These are phyloP conservation scores for Glebionis coronaria DNA, from an alignment of 129 eudicot species.

Conservation along the genomic window DNA sequence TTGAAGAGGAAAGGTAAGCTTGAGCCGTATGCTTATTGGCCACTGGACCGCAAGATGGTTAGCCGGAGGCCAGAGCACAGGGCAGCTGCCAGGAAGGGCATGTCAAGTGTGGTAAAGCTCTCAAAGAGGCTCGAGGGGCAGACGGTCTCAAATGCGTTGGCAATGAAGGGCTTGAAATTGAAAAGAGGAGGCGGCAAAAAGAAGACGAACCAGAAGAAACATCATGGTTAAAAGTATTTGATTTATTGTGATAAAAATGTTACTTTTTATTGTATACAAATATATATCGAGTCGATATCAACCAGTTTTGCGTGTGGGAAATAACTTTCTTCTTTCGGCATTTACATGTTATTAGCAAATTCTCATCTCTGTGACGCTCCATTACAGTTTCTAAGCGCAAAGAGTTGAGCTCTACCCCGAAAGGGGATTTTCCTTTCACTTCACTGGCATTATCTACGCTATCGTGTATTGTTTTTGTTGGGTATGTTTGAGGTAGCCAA, in stretches of 20 bases:
- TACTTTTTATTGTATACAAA: not conserved
- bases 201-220: slow-evolving; percentile 34
- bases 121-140: slow-evolving; percentile 79
- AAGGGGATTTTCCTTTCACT: too few species aligned
- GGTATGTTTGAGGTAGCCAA: too few species aligned
- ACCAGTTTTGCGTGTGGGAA: not conserved
- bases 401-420: too few species aligned
- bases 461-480: too few species aligned
- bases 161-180: slow-evolving; percentile 39
- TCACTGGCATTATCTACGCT: too few species aligned
- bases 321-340: too few species aligned
- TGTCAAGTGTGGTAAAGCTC: slow-evolving; percentile 81
- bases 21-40: slow-evolving; percentile 99
- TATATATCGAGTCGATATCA: too few species aligned
- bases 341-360: not conserved
- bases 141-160: slow-evolving; percentile 63
- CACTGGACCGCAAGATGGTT: slow-evolving; percentile 93
- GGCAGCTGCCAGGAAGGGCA: slow-evolving; percentile 93
- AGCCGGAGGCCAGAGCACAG: slow-evolving; percentile 91
- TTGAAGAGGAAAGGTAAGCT: slow-evolving; percentile 87
- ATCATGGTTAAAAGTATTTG: not conserved
- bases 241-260: not conserved
- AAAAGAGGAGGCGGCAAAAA: slow-evolving; percentile 43
- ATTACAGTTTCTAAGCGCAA: too few species aligned
- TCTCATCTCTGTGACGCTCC: too few species aligned